Evolutionary conservation across 306 rosid genomes (phyloP).

Genomic region (Adenanthera pavonina): DNA sequence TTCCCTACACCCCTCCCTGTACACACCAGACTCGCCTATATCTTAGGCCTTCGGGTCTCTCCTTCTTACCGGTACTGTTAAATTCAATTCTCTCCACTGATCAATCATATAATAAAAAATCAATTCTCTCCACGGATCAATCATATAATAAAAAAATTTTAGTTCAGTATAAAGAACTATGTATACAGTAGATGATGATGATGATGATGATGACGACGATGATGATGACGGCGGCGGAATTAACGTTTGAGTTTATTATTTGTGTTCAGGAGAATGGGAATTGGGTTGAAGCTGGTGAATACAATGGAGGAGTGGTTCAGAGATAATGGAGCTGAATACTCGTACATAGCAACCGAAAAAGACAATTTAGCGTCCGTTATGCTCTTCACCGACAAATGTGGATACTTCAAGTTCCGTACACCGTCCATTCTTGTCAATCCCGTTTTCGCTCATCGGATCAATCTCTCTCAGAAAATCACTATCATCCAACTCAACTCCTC

Average conservation of each 20-base stretch:
- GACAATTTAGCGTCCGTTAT: constrained; percentile 82
- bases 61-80: constrained; percentile 73
- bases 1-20: constrained; percentile 58
- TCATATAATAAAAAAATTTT: no score
- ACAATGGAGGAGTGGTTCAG: constrained; percentile 83
- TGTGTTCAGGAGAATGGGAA: constrained; percentile 80
- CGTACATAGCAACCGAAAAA: constrained; percentile 90
- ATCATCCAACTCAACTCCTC: constrained; percentile 51
- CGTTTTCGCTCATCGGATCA: constrained; percentile 70
- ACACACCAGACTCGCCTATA: constrained; percentile 76
- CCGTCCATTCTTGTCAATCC: constrained; percentile 85
- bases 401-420: constrained; percentile 83
- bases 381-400: constrained; percentile 90
- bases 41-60: constrained; percentile 89
- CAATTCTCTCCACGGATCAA: no score
- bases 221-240: background rate
- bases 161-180: no score
- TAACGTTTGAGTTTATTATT: background rate
- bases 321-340: constrained; percentile 80
- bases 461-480: constrained; percentile 38
- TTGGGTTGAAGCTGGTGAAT: constrained; percentile 70
- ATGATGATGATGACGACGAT: background rate
- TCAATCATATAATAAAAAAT: background rate
- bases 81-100: background rate
- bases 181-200: no score